These are phyloP conservation scores for Polymyxa betae DNA, from an alignment of 208 protist genomes.

Conservation along the genomic window DNA sequence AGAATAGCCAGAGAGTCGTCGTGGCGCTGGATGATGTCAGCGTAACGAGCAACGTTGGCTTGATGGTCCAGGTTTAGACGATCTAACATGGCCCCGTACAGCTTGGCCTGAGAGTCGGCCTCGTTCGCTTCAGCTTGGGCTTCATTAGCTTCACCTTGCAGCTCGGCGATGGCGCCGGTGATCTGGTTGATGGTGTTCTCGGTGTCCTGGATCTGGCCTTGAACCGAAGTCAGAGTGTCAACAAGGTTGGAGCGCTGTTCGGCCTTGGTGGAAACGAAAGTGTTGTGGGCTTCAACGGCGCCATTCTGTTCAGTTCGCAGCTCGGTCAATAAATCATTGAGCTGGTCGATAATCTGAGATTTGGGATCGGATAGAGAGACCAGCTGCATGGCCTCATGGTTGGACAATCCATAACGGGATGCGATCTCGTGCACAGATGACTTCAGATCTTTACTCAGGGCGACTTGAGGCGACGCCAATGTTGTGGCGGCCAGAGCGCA, in stretches of 20 bases:
- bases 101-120: background rate
- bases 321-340: background rate
- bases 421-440: background rate
- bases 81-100: background rate
- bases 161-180: no score
- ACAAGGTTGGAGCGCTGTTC: background rate
- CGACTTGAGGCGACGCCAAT: background rate
- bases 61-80: background rate
- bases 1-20: background rate
- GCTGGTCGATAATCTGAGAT: background rate
- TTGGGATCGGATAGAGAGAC: background rate
- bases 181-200: background rate
- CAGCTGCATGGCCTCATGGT: background rate
- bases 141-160: background rate
- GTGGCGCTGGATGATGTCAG: background rate
- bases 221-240: background rate
- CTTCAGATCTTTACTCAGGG: background rate
- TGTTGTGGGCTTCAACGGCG: background rate
- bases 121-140: background rate
- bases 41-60: background rate
- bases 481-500: background rate
- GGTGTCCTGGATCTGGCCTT: background rate
- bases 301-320: background rate
- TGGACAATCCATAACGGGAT: background rate
- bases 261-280: background rate